Percentiles rank a stretch among this genome's conserved stretches.
Evolutionary conservation across 2,329 filamentous ascomycete species (phyloP).

Genomic region (Macroventuria anomochaeta): DNA sequence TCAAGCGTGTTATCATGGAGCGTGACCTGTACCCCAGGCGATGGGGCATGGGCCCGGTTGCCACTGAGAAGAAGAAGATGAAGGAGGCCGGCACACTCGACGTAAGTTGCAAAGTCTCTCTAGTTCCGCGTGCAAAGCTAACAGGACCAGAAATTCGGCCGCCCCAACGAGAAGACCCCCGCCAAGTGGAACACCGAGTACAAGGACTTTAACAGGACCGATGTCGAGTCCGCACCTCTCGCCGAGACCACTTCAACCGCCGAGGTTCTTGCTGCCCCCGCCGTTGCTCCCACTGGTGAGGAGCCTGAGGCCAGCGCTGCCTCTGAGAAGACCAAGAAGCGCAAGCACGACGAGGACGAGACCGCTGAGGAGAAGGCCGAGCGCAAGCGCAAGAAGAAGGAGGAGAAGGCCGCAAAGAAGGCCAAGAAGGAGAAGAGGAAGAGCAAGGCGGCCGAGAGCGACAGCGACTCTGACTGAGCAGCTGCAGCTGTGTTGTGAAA

Average conservation of each 20-base stretch:
- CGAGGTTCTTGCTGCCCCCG: slow-evolving; percentile 47
- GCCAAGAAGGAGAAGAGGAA: slow-evolving; percentile 45
- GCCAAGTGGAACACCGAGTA: slow-evolving; percentile 92
- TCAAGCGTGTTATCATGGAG: slow-evolving; percentile 99
- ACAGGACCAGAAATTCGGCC: slow-evolving; percentile 77
- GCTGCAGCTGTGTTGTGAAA: slow-evolving; percentile 18
- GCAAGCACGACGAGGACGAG: slow-evolving; percentile 58
- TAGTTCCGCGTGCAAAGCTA: slow-evolving; percentile 33
- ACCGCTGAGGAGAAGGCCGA: slow-evolving; percentile 56
- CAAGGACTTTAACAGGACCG: slow-evolving; percentile 70
- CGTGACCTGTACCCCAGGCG: slow-evolving; percentile 94
- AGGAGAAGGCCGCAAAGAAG: slow-evolving; percentile 60
- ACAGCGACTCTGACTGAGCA: slow-evolving; percentile 43
- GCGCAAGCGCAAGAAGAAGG: slow-evolving; percentile 73
- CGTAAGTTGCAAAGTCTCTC: slow-evolving; percentile 53
- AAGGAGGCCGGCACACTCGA: slow-evolving; percentile 98
- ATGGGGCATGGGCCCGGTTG: slow-evolving; percentile 95
- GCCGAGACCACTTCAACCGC: slow-evolving; percentile 42
- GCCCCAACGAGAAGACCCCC: slow-evolving; percentile 89
- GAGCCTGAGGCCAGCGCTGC: slow-evolving; percentile 51
- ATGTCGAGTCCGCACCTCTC: slow-evolving; percentile 32
- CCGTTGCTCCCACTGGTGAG: slow-evolving; percentile 44
- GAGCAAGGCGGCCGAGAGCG: slow-evolving; percentile 35
- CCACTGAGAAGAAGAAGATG: slow-evolving; percentile 99
- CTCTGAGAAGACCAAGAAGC: slow-evolving; percentile 50